These are phyloP conservation scores for Mycocentrospora acerina DNA, from an alignment of 2,329 filamentous ascomycete species.

Conservation along the genomic window DNA sequence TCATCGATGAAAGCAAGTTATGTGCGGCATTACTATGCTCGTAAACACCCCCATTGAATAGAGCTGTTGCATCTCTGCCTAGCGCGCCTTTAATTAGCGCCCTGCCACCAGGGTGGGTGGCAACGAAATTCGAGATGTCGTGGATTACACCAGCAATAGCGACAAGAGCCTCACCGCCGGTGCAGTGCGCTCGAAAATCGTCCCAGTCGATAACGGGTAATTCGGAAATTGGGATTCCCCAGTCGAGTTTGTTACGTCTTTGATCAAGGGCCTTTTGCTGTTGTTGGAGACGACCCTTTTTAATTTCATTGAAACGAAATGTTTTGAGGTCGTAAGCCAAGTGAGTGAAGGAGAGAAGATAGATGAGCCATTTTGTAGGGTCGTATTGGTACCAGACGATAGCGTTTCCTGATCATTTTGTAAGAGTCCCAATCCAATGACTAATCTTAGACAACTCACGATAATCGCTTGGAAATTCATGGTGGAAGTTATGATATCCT, in stretches of 20 bases:
- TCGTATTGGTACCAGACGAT: constrained; percentile 44
- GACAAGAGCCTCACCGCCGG: constrained; percentile 36
- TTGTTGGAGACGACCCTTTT: constrained; percentile 45
- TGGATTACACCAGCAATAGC: constrained; percentile 43
- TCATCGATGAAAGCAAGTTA: constrained; percentile 43
- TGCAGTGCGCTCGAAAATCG: constrained; percentile 34
- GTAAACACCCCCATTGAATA: constrained; percentile 46
- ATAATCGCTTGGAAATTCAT: constrained; percentile 45
- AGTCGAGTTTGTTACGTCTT: constrained; percentile 38
- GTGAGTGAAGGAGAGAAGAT: constrained; percentile 28
- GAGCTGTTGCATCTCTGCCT: constrained; percentile 43
- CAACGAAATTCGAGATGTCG: constrained; percentile 38
- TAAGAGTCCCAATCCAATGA: no score
- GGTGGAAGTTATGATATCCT: constrained; percentile 47
- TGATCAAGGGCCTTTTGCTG: constrained; percentile 43
- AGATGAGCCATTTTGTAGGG: constrained; percentile 46
- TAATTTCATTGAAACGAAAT: constrained; percentile 44
- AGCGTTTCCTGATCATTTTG: constrained; percentile 41
- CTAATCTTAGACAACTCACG: constrained; percentile 32
- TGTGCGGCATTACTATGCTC: constrained; percentile 44
- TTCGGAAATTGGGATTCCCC: constrained; percentile 40
- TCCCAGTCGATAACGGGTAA: constrained; percentile 44
- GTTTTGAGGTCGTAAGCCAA: constrained; percentile 42
- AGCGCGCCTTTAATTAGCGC: constrained; percentile 37
- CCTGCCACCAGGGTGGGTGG: constrained; percentile 43